Percentiles rank a stretch among this genome's conserved stretches.
Evolutionary conservation across 2,329 filamentous ascomycete genomes (phyloP).

Genomic region (Pseudogymnoascus sp.): DNA sequence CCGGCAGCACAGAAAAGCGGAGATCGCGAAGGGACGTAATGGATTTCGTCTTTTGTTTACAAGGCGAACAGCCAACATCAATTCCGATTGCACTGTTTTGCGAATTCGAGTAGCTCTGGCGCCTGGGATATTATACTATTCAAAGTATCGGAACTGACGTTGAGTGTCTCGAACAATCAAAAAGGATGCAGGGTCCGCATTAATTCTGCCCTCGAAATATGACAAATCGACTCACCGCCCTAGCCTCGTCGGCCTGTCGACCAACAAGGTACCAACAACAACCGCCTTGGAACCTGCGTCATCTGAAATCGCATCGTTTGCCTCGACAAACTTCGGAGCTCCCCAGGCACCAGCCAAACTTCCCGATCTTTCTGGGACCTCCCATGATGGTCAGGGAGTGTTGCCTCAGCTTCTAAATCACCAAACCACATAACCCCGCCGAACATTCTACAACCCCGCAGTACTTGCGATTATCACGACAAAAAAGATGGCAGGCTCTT

Average conservation of each 20-base stretch:
- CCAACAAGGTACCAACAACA: slow-evolving; percentile 4
- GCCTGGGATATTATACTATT: not conserved
- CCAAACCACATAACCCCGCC: not conserved
- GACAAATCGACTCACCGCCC: not conserved
- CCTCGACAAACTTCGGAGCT: not conserved
- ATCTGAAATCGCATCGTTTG: slow-evolving; percentile 2
- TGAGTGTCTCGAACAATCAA: not conserved
- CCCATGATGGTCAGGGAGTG: slow-evolving; percentile 1
- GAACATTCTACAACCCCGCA: not conserved
- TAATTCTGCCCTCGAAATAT: not conserved
- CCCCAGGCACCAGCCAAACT: not conserved
- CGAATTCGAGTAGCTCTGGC: not conserved
- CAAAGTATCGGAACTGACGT: not conserved
- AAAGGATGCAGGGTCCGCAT: slow-evolving; percentile 1
- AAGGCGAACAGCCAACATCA: slow-evolving; percentile 1
- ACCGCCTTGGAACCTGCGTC: not conserved
- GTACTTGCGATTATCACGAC: not conserved
- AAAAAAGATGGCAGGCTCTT: slow-evolving; percentile 25
- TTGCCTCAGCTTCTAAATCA: not conserved
- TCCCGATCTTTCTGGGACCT: not conserved
- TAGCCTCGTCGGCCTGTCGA: slow-evolving; percentile 8
- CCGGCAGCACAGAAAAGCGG: not conserved
- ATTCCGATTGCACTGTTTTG: slow-evolving; percentile 1
- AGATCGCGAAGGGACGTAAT: not conserved
- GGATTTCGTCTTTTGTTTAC: not conserved